Conservation (phyloP, 108 stramenopile species). For the Nitzschia palea region DNA sequence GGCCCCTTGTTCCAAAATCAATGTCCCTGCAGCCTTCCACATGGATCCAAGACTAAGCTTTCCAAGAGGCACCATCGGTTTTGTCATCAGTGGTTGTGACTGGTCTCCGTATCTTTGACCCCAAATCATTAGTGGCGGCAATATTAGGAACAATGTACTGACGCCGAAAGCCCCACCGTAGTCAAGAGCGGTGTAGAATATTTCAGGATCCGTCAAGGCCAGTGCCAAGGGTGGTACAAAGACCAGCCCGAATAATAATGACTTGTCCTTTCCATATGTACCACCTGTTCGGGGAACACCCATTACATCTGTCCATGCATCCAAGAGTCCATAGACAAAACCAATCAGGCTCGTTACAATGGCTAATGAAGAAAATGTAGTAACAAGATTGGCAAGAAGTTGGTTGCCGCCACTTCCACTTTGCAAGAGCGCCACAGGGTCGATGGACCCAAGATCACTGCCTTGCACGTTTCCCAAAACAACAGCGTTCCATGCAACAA, state of each 20-base stretch:
- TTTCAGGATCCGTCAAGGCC: slow-evolving; percentile 44
- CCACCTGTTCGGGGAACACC: slow-evolving; percentile 34
- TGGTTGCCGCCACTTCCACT: slow-evolving; percentile 17
- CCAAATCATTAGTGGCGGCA: slow-evolving; percentile 83
- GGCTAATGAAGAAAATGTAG: slow-evolving; percentile 60
- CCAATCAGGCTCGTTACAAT: slow-evolving; percentile 70
- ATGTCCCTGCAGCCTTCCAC: slow-evolving; percentile 75
- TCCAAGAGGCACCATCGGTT: slow-evolving; percentile 71
- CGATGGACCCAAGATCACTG: slow-evolving; percentile 17
- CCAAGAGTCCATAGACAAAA: slow-evolving; percentile 67
- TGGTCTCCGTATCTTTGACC: slow-evolving; percentile 69
- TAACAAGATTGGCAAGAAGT: slow-evolving; percentile 39
- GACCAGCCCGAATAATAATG: slow-evolving; percentile 54
- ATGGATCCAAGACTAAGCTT: slow-evolving; percentile 66
- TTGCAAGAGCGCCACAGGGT: slow-evolving; percentile 48
- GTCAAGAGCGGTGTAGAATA: slow-evolving; percentile 63
- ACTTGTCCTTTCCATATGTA: slow-evolving; percentile 57
- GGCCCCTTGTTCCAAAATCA: slow-evolving; percentile 76
- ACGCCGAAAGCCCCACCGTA: slow-evolving; percentile 80
- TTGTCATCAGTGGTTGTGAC: slow-evolving; percentile 30
- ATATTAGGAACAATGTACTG: slow-evolving; percentile 61
- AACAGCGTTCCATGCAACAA: slow-evolving; percentile 84
- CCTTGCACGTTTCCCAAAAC: slow-evolving; percentile 63
- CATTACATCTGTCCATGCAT: slow-evolving; percentile 74
- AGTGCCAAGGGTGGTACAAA: slow-evolving; percentile 54